Conservation (phyloP, 2,329 filamentous ascomycete species). For the Apiospora phragmitis region DNA sequence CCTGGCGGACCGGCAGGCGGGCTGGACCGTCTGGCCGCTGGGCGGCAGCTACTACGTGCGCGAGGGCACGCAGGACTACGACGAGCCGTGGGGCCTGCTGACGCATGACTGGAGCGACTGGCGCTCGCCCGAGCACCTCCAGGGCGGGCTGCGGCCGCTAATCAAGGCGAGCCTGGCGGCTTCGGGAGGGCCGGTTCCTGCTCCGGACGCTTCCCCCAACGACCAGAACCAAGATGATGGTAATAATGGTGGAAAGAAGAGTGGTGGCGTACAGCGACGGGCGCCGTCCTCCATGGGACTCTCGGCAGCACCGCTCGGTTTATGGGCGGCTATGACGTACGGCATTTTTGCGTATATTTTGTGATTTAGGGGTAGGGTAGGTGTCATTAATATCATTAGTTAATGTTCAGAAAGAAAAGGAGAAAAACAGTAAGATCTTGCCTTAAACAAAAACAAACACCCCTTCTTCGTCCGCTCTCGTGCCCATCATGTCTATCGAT, state of each 20-base stretch:
- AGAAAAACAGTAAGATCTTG: neutral
- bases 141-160: constrained; percentile 37
- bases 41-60: constrained; percentile 59
- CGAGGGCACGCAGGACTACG: constrained; percentile 49
- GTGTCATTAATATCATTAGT: neutral
- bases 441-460: neutral
- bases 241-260: neutral
- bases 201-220: neutral
- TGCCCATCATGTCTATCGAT: neutral
- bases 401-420: neutral
- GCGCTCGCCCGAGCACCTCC: constrained; percentile 43
- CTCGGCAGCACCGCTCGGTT: neutral
- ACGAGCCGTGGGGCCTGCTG: constrained; percentile 58
- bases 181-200: constrained; percentile 10
- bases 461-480: neutral
- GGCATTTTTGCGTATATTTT: neutral
- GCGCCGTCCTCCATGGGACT: neutral
- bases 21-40: constrained; percentile 60
- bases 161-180: constrained; percentile 28
- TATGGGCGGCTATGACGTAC: neutral
- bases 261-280: neutral
- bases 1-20: constrained; percentile 46
- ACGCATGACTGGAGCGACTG: constrained; percentile 54
- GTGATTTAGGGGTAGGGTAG: neutral
- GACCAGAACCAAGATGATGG: neutral